A percentile compares a stretch with the other conserved stretches of the same genome.
phyloP scores from a whole-genome alignment of 148 eudicot species.

The Cornus kousa region DNA sequence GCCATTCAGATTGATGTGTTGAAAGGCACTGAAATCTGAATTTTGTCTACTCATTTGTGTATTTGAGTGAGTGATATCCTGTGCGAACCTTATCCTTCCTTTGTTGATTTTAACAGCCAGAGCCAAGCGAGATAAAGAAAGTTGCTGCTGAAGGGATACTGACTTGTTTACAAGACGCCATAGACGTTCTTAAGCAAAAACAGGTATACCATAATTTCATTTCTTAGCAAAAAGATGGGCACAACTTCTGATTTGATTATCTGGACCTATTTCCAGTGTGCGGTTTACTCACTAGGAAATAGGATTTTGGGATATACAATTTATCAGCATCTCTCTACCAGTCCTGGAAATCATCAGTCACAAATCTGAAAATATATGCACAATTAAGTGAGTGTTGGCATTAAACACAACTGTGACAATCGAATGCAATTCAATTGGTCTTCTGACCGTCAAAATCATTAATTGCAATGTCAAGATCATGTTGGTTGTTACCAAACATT shows the following conservation, averaged over 20 bases:
- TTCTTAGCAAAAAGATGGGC: not conserved
- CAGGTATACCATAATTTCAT: constrained; percentile 42
- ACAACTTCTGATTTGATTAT: not conserved
- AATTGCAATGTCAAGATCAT: no score
- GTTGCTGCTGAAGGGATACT: constrained; percentile 91
- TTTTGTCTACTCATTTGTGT: not conserved
- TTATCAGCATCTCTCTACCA: not conserved
- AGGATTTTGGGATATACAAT: not conserved
- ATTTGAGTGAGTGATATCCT: not conserved
- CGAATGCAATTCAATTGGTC: no score
- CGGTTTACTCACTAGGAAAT: not conserved
- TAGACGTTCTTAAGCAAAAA: constrained; percentile 62
- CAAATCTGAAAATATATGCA: not conserved
- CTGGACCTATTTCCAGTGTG: not conserved
- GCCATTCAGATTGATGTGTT: not conserved
- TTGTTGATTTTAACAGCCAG: constrained; percentile 51
- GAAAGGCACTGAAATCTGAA: not conserved
- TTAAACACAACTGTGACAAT: no score
- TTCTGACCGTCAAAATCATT: no score
- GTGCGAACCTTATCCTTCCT: not conserved
- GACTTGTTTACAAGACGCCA: constrained; percentile 81
- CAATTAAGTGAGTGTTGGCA: no score
- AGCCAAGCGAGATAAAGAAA: constrained; percentile 62
- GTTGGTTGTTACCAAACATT: no score
- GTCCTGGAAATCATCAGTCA: not conserved